Conservation (phyloP, 2,329 filamentous ascomycete species). For the Dactylonectria estremocensis region DNA sequence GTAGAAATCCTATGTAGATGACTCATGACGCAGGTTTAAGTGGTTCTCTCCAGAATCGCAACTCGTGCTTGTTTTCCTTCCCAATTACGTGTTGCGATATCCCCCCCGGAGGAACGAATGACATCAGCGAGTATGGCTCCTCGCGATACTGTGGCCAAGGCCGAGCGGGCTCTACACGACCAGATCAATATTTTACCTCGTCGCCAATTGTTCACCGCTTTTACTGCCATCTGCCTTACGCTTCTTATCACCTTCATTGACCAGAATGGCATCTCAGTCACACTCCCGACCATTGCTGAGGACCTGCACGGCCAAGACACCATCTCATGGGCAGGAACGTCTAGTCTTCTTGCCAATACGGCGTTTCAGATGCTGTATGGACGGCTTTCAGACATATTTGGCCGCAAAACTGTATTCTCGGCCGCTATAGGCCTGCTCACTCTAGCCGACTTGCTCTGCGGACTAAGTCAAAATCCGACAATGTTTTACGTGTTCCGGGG, state of each 20-base stretch:
- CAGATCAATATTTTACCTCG: slow-evolving; percentile 71
- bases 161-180: slow-evolving; percentile 65
- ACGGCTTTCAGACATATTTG: slow-evolving; percentile 73
- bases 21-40: background rate
- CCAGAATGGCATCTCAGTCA: slow-evolving; percentile 68
- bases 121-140: background rate
- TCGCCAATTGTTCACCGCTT: slow-evolving; percentile 64
- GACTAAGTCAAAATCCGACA: slow-evolving; percentile 67
- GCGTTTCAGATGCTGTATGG: slow-evolving; percentile 77
- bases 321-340: slow-evolving; percentile 70
- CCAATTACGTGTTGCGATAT: background rate
- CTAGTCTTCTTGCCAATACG: slow-evolving; percentile 70
- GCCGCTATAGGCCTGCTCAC: slow-evolving; percentile 66
- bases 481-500: slow-evolving; percentile 75
- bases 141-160: slow-evolving; percentile 30
- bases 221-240: slow-evolving; percentile 65
- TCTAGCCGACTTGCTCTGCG: slow-evolving; percentile 72
- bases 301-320: slow-evolving; percentile 63
- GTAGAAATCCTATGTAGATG: too few relatives aligned
- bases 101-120: background rate
- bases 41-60: too few relatives aligned
- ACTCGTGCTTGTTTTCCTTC: background rate
- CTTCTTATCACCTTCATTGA: slow-evolving; percentile 72
- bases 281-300: slow-evolving; percentile 65
- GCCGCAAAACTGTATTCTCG: slow-evolving; percentile 71